Evolutionary conservation across 139 green algal species (phyloP), one percentile per base, ranked within the genome.

Genomic region (Picochlorum sp.): DNA sequence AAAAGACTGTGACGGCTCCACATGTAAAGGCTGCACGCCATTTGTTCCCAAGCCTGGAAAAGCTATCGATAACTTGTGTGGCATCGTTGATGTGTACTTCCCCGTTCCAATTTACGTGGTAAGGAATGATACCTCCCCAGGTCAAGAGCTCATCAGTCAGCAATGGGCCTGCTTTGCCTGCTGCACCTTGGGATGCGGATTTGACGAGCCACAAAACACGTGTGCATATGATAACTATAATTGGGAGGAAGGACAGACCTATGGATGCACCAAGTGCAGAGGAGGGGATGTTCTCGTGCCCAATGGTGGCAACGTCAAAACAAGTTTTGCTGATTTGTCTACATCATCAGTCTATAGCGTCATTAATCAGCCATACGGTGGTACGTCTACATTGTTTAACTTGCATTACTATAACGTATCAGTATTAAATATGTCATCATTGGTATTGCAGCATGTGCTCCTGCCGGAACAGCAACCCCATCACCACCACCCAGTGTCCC

Each of bases 381-480:
- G 58, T 65, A 52, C 7, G 58, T 65, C 10, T 15, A 3, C 11
- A 41, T n/a, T n/a, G n/a, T n/a, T n/a, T n/a, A n/a, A n/a, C n/a
- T n/a, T n/a, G n/a, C n/a, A n/a, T n/a, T n/a, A n/a, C n/a, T n/a
- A n/a, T n/a, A n/a, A n/a, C n/a, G n/a, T n/a, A n/a, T 30, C 2
- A 30, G 4, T 1, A 6, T 30, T 30, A 26, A 26, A 2, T 30
- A 30, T n/a, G n/a, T n/a, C n/a, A n/a, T n/a, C n/a, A n/a, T n/a
- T n/a, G n/a, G n/a, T 21, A 16, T 54, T 65, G 58, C 58, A 65
- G 58, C 23, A 57, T 65, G 58, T 31, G 58, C 21, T 50, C 13
- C 21, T 26, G 58, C n/a, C 56, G 18, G 30, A 23, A 23, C 56
- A 20, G 56, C 50, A 49, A 26, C 50, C 50, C 50, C 23, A 58